Percentiles rank a stretch among this genome's conserved stretches.
These are phyloP conservation scores for Neurospora sp. DNA, from an alignment of 495 filamentous ascomycete species.

Conservation along the genomic window DNA sequence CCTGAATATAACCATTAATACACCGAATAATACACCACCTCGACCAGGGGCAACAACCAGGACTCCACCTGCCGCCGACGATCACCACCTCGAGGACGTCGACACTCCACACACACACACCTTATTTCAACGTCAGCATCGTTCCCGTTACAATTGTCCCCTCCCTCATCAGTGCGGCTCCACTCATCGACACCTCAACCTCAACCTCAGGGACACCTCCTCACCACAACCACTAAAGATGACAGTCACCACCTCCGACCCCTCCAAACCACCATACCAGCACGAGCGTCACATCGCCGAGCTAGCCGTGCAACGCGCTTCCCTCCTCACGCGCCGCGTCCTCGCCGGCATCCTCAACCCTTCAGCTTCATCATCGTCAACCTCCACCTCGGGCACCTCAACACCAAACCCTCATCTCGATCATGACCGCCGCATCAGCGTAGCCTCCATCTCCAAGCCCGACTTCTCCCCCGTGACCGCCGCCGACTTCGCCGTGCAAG, in stretches of 20 bases:
- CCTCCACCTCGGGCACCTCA: background rate
- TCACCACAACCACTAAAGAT: background rate
- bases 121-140: background rate
- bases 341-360: conserved; percentile 30
- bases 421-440: conserved; percentile 1
- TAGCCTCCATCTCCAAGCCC: conserved; percentile 32
- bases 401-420: background rate
- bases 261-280: conserved; percentile 17
- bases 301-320: conserved; percentile 44
- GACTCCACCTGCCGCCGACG: background rate
- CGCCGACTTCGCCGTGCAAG: conserved; percentile 48
- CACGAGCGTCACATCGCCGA: conserved; percentile 41
- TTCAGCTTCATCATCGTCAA: background rate
- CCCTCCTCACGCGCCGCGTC: conserved; percentile 42
- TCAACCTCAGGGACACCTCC: background rate
- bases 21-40: background rate
- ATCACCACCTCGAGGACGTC: background rate
- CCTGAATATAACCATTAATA: background rate
- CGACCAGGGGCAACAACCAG: background rate
- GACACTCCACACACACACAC: background rate
- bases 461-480: conserved; percentile 46
- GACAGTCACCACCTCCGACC: background rate
- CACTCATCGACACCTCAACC: background rate
- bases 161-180: background rate
- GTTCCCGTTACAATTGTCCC: background rate